Evolutionary conservation across 2,329 filamentous ascomycete genomes (phyloP).

Genomic region (Penicillium sp.): DNA sequence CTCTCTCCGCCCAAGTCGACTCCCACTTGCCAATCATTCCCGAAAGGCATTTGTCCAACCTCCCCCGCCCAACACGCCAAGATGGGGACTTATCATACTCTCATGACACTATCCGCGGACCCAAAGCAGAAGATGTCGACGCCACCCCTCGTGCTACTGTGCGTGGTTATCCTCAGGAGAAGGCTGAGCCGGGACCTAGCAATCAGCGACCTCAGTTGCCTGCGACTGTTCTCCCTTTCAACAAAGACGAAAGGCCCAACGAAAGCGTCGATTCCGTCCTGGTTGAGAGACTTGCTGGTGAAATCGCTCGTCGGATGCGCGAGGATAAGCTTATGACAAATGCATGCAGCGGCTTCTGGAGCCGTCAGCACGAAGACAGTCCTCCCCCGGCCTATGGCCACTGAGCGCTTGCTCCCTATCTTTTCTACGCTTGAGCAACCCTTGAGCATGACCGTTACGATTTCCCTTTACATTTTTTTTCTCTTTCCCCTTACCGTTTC

Average conservation of each 20-base stretch:
- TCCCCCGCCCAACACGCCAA: conserved; percentile 29
- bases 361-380: conserved; percentile 36
- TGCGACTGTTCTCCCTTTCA: conserved; percentile 37
- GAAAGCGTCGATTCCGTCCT: conserved; percentile 48
- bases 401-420: conserved; percentile 20
- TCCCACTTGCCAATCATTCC: conserved; percentile 34
- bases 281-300: conserved; percentile 74
- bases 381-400: conserved; percentile 48
- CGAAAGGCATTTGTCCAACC: conserved; percentile 33
- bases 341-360: conserved; percentile 38
- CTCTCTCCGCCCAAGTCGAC: conserved; percentile 45
- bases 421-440: conserved; percentile 6
- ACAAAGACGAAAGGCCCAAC: conserved; percentile 26
- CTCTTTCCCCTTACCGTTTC: not conserved
- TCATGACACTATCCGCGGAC: conserved; percentile 19
- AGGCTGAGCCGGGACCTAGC: conserved; percentile 27
- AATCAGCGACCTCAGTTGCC: conserved; percentile 27
- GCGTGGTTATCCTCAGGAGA: conserved; percentile 24
- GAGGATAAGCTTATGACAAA: conserved; percentile 66
- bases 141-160: conserved; percentile 35
- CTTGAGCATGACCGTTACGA: conserved; percentile 23
- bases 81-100: conserved; percentile 27
- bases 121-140: conserved; percentile 29
- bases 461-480: conserved; percentile 12
- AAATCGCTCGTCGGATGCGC: conserved; percentile 80